Conservation (phyloP, 2,329 filamentous ascomycete genomes). For the Malbranchea zuffiana region DNA sequence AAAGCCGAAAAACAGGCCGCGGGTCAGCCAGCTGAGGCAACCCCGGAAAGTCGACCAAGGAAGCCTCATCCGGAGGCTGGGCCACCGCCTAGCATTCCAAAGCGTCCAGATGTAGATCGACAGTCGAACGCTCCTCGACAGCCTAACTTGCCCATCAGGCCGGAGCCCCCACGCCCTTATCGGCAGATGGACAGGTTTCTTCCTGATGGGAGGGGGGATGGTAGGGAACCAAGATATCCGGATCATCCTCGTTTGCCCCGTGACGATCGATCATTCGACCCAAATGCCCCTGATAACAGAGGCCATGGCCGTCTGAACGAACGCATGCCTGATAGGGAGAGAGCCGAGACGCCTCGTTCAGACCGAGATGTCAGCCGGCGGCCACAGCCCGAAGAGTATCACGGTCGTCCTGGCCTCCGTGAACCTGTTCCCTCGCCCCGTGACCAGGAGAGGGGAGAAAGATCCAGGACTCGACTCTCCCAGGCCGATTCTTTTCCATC, state of each 20-base stretch:
- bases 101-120: slow-evolving; percentile 31
- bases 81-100: slow-evolving; percentile 25
- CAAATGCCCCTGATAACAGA: slow-evolving; percentile 22
- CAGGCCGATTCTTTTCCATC: slow-evolving; percentile 21
- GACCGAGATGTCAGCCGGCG: slow-evolving; percentile 26
- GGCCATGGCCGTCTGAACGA: slow-evolving; percentile 28
- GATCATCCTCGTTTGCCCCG: slow-evolving; percentile 29
- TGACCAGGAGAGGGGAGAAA: slow-evolving; percentile 31
- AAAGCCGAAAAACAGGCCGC: too few relatives aligned
- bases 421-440: slow-evolving; percentile 24
- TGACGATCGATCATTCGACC: slow-evolving; percentile 23
- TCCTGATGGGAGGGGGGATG: slow-evolving; percentile 30
- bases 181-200: slow-evolving; percentile 31
- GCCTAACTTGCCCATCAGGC: slow-evolving; percentile 27
- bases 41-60: neutral
- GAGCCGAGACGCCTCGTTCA: slow-evolving; percentile 14
- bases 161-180: slow-evolving; percentile 25
- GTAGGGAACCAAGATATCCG: slow-evolving; percentile 24
- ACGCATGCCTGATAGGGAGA: slow-evolving; percentile 21
- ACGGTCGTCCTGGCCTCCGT: slow-evolving; percentile 27
- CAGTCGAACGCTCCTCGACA: slow-evolving; percentile 21
- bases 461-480: slow-evolving; percentile 24
- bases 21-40: neutral
- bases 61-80: slow-evolving; percentile 21
- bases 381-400: slow-evolving; percentile 29